Conservation (phyloP, 345 rosid species). For the Eucalyptus pauciflora region DNA sequence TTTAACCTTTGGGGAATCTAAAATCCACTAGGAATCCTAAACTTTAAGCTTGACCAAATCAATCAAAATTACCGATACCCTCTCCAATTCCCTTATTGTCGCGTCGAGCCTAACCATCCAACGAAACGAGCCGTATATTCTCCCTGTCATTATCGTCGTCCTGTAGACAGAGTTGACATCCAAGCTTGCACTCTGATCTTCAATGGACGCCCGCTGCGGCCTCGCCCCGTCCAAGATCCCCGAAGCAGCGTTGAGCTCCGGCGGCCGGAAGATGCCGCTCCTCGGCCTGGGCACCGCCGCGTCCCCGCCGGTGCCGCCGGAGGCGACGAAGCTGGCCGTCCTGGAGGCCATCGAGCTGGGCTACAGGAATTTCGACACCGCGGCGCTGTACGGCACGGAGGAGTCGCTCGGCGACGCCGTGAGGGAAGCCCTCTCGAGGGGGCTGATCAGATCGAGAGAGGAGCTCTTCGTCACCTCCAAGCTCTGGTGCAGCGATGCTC, state of each 20-base stretch:
- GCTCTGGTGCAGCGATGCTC: slow-evolving; percentile 53
- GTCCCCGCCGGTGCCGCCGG: slow-evolving; percentile 1
- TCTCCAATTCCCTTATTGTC: neutral
- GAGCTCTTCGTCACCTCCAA: slow-evolving; percentile 53
- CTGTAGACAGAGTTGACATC: neutral
- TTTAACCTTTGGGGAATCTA: neutral
- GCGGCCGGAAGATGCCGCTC: slow-evolving; percentile 11
- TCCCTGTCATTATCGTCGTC: neutral
- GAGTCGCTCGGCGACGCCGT: slow-evolving; percentile 32
- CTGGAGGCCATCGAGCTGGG: slow-evolving; percentile 28
- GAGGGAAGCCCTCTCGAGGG: slow-evolving; percentile 24
- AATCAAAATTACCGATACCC: neutral
- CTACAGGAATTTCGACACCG: slow-evolving; percentile 38
- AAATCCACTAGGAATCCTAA: neutral
- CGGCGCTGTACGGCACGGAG: slow-evolving; percentile 22
- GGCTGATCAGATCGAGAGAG: slow-evolving; percentile 26
- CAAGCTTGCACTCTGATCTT: neutral
- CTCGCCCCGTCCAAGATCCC: slow-evolving; percentile 10
- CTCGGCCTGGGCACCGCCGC: slow-evolving; percentile 27
- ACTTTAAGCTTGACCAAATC: neutral
- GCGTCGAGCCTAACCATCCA: neutral
- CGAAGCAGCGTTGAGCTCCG: neutral
- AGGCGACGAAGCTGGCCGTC: slow-evolving; percentile 7
- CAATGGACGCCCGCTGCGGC: neutral
- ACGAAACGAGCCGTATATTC: neutral